These are phyloP conservation scores for sorghum (Sorghum bicolor) DNA, from an alignment of 176 grass and related monocot genomes.

Conservation along the genomic window DNA sequence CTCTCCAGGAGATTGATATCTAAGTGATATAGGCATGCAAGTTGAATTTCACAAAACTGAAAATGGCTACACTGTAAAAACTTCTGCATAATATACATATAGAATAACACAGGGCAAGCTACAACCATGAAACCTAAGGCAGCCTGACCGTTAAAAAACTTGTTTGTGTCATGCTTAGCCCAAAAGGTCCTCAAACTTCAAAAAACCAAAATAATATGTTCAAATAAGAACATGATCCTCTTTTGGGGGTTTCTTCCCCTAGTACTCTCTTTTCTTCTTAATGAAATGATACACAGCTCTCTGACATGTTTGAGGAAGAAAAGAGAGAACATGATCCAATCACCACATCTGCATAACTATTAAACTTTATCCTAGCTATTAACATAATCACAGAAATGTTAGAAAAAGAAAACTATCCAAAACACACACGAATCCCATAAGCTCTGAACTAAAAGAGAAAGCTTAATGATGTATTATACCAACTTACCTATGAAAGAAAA, in stretches of 20 bases:
- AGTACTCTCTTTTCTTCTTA: not conserved
- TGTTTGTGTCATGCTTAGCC: slow-evolving; percentile 17
- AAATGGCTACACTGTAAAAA: slow-evolving; percentile 34
- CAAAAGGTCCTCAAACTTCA: slow-evolving; percentile 57
- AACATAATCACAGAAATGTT: not conserved
- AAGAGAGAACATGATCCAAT: not conserved
- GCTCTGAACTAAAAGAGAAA: not conserved
- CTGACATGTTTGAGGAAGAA: slow-evolving; percentile 15
- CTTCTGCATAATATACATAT: slow-evolving; percentile 28
- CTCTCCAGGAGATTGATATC: slow-evolving; percentile 6
- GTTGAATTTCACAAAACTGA: slow-evolving; percentile 32
- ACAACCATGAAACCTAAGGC: slow-evolving; percentile 45
- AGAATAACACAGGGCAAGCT: slow-evolving; percentile 29
- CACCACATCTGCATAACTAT: not conserved
- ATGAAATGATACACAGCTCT: slow-evolving; percentile 47
- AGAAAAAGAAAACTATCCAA: not conserved
- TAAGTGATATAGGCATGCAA: slow-evolving; percentile 29
- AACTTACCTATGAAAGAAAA: not conserved
- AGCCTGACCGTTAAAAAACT: not conserved
- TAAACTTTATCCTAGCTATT: not conserved
- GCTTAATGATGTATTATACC: not conserved
- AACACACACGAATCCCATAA: not conserved
- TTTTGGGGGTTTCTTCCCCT: not conserved
- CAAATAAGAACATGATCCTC: not conserved
- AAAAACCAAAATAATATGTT: not conserved